Evolutionary conservation across 2,329 filamentous ascomycete species (phyloP).

Genomic region (Ophiostoma angusticollis): DNA sequence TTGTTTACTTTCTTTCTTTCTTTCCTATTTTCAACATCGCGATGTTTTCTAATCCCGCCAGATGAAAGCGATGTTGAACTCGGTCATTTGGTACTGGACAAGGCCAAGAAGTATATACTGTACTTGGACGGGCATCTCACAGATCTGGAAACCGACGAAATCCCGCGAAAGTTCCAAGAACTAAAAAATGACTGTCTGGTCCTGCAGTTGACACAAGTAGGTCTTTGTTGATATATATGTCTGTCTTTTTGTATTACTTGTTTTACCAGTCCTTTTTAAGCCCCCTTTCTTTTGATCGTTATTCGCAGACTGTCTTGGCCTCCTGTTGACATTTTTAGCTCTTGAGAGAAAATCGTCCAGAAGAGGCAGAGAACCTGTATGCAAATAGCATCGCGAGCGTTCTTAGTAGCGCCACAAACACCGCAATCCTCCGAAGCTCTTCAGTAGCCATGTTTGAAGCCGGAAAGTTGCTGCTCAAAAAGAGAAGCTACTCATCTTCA

Average conservation of each 20-base stretch:
- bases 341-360: slow-evolving; percentile 59
- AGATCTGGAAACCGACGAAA: not conserved
- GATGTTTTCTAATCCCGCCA: too few species aligned
- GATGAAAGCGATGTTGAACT: slow-evolving; percentile 42
- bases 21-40: too few species aligned
- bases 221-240: slow-evolving; percentile 14
- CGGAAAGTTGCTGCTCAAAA: slow-evolving; percentile 44
- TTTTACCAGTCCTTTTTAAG: too few species aligned
- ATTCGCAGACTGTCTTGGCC: not conserved
- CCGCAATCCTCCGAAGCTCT: slow-evolving; percentile 45
- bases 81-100: slow-evolving; percentile 50
- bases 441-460: slow-evolving; percentile 59
- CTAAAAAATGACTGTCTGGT: slow-evolving; percentile 51
- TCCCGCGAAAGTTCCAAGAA: slow-evolving; percentile 16
- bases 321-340: slow-evolving; percentile 29
- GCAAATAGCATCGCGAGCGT: slow-evolving; percentile 33
- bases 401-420: slow-evolving; percentile 28
- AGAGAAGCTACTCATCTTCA: slow-evolving; percentile 41
- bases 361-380: slow-evolving; percentile 71
- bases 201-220: slow-evolving; percentile 53
- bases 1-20: not conserved
- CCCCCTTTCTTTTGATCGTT: not conserved
- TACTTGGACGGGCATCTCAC: slow-evolving; percentile 22
- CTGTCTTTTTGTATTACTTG: too few species aligned
- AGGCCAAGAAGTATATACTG: slow-evolving; percentile 40